Evolutionary conservation across 1,284 basidiomycete genomes (phyloP).

Genomic region (Ustilago sp.): DNA sequence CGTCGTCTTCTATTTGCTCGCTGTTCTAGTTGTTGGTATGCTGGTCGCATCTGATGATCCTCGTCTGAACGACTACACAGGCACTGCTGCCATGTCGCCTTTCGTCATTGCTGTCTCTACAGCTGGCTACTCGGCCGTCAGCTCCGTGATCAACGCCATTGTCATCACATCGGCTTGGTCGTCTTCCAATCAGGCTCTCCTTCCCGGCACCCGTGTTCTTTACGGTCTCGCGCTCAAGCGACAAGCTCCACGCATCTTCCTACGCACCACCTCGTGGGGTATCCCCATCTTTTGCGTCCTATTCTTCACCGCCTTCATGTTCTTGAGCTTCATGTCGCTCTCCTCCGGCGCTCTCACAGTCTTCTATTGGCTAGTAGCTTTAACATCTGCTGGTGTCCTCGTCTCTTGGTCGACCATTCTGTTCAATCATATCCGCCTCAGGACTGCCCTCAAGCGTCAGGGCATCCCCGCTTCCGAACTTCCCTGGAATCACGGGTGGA

Average conservation of each 20-base stretch:
- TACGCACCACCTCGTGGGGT: conserved; percentile 77
- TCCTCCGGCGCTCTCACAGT: conserved; percentile 71
- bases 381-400: conserved; percentile 77
- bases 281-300: conserved; percentile 80
- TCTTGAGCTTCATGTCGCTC: conserved; percentile 76
- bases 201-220: conserved; percentile 79
- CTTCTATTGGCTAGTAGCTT: conserved; percentile 75
- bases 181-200: conserved; percentile 84
- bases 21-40: conserved; percentile 77
- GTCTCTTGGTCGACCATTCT: conserved; percentile 87
- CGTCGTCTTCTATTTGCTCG: conserved; percentile 75
- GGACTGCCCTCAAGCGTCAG: conserved; percentile 75
- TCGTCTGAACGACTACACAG: conserved; percentile 42
- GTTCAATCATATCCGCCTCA: conserved; percentile 80
- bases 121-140: conserved; percentile 70
- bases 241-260: conserved; percentile 82
- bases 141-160: conserved; percentile 78
- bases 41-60: conserved; percentile 76
- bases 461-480: conserved; percentile 73
- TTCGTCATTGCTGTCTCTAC: conserved; percentile 69
- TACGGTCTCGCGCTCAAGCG: conserved; percentile 81
- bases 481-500: conserved; percentile 69
- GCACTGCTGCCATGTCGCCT: conserved; percentile 45
- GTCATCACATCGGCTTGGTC: conserved; percentile 85
- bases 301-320: conserved; percentile 77